Conservation (phyloP, 202 grass and related monocot species). For the Digitaria exilis region DNA sequence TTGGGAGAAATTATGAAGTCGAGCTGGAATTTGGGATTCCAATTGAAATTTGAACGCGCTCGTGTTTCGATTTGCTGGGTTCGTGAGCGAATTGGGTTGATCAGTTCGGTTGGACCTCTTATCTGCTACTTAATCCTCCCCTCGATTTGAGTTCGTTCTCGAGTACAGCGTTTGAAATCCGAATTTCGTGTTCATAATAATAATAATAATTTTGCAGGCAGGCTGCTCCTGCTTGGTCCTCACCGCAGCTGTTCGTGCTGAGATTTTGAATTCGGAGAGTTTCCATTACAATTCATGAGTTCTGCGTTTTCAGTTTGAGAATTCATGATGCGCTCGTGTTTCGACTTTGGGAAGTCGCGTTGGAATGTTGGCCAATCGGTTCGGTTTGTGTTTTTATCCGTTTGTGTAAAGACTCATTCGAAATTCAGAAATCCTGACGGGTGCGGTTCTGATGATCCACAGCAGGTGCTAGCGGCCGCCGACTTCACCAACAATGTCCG, state of each 20-base stretch:
- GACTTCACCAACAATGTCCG: not conserved
- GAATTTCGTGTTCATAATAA: no score
- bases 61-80: no score
- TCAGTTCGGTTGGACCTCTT: no score
- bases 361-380: not conserved
- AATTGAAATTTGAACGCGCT: not conserved
- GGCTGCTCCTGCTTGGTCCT: no score
- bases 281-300: not conserved
- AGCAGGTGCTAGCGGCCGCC: conserved; percentile 15
- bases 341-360: not conserved
- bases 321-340: not conserved
- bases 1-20: not conserved
- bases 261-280: not conserved
- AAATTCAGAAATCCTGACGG: not conserved
- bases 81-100: no score
- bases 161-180: no score
- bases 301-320: not conserved
- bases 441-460: not conserved
- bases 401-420: not conserved
- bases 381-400: not conserved
- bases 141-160: no score
- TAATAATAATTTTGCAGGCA: no score
- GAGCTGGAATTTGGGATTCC: not conserved
- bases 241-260: no score
- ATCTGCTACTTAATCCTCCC: no score